Evolutionary conservation across 140 eudicot species (phyloP), one percentile per base, ranked within the genome.

Genomic region (Oenanthe javanica): DNA sequence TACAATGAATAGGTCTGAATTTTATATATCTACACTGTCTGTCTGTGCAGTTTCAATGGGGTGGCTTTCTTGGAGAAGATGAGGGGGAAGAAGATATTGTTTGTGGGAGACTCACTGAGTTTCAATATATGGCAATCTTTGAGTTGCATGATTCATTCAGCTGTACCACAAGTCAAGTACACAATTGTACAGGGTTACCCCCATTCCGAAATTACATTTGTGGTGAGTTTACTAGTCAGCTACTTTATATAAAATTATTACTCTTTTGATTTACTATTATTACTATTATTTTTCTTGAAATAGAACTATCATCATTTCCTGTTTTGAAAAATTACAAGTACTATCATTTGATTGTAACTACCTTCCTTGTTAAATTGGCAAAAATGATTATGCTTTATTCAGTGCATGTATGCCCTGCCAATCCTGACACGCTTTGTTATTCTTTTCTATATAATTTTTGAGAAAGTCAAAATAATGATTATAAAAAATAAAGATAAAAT

Each of bases 101-200:
- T 92, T 81, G 98, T 94, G 80, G 97, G 98, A 52, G 98, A 92
- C 87, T 94, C 98, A 75, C 84, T 94, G 96, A 94, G 98, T 89
- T 84, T 85, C 87, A 94, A 94, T 69, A 91, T 89, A 88, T 92
- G 97, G 97, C 86, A 89, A 59, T 92, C 97, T 5, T 81, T 94
- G 86, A 89, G 92, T 81, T 94, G 98, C 79, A 86, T 94, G 96
- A 88, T 94, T 76, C 98, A 94, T 73, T 73, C 98, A 16, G 84
- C 87, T 87, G 91, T 88, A 78, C 98, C 98, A 1, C 84, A 88
- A 19, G 85, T 88, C 10, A 92, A 70, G 81, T 86, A 90, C 42
- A 76, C 92, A 6, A 76, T 86, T 46, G 49, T 81, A 4, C 87
- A 84, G 75, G 79, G 57, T 31, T 89, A 89, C 9, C 81, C 86